These are phyloP conservation scores for Monosporascus cannonballus DNA, from an alignment of 2,329 filamentous ascomycete species.

Conservation along the genomic window DNA sequence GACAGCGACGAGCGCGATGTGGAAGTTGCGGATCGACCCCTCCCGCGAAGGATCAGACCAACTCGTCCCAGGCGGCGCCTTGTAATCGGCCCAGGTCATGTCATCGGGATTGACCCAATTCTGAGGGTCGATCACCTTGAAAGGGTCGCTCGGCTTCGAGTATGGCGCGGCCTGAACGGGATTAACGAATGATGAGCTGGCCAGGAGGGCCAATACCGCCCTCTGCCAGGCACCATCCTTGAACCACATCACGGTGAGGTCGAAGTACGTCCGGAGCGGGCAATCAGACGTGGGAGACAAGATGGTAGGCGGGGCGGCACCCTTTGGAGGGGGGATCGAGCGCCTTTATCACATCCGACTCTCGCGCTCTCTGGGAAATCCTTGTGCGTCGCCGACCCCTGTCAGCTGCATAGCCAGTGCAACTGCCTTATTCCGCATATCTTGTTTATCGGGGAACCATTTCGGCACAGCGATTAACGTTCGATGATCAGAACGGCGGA, in stretches of 20 bases:
- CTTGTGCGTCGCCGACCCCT: too few relatives aligned
- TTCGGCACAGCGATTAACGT: too few relatives aligned
- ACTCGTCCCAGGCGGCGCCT: constrained; percentile 37
- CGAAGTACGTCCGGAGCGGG: not conserved
- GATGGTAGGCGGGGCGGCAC: not conserved
- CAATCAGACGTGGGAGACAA: not conserved
- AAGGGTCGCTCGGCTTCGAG: constrained; percentile 30
- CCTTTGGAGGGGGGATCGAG: not conserved
- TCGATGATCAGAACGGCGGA: too few relatives aligned
- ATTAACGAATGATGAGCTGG: constrained; percentile 7
- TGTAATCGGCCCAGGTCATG: constrained; percentile 47
- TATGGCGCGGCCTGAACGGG: constrained; percentile 12
- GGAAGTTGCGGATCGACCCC: constrained; percentile 46
- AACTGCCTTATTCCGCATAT: too few relatives aligned
- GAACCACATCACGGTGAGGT: constrained; percentile 12
- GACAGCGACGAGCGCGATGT: constrained; percentile 47
- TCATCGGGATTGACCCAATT: constrained; percentile 47
- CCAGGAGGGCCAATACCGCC: constrained; percentile 11
- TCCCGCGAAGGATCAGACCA: constrained; percentile 39
- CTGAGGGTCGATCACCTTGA: constrained; percentile 44
- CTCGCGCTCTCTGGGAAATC: too few relatives aligned
- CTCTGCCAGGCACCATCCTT: constrained; percentile 3
- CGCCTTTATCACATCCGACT: too few relatives aligned
- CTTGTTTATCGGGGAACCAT: too few relatives aligned
- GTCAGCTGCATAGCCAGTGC: too few relatives aligned